Percentiles rank a stretch among this genome's conserved stretches.
phyloP scores from a whole-genome alignment of 768 basidiomycete species.

The Rhodosporidiobolus odoratus region DNA sequence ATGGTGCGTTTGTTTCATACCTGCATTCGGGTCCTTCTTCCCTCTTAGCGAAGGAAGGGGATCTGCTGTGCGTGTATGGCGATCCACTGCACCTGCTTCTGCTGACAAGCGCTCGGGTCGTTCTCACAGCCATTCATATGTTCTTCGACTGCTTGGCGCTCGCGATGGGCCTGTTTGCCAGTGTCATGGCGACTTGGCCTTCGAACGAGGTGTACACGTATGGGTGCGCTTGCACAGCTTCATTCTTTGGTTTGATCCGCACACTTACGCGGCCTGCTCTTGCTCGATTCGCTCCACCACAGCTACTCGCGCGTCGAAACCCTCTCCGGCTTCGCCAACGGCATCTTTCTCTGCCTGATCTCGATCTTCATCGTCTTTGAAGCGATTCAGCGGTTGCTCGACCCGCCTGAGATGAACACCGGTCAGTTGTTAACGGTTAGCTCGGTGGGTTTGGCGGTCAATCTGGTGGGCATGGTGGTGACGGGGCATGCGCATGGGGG shows the following conservation, averaged over 20 bases:
- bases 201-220: constrained; percentile 92
- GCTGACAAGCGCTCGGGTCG: no score
- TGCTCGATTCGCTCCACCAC: not conserved
- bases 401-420: constrained; percentile 91
- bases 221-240: constrained; percentile 61
- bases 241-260: not conserved
- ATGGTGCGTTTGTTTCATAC: constrained; percentile 67
- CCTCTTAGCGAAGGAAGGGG: not conserved
- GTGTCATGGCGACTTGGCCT: constrained; percentile 97
- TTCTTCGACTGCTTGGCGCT: constrained; percentile 98
- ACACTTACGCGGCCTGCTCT: constrained; percentile 12
- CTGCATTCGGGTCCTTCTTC: not conserved
- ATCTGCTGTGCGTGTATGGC: no score
- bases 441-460: constrained; percentile 80
- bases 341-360: constrained; percentile 85
- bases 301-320: constrained; percentile 96
- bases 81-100: not conserved
- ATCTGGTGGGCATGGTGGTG: constrained; percentile 97
- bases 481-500: constrained; percentile 66
- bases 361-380: constrained; percentile 98
- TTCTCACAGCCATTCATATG: constrained; percentile 91
- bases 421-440: constrained; percentile 85
- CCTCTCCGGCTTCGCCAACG: constrained; percentile 94
- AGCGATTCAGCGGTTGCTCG: constrained; percentile 79
- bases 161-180: constrained; percentile 87